Evolutionary conservation across 192 early-diverging fungal species (phyloP), one percentile per base, ranked within the genome.

Genomic region (Podila epigama): DNA sequence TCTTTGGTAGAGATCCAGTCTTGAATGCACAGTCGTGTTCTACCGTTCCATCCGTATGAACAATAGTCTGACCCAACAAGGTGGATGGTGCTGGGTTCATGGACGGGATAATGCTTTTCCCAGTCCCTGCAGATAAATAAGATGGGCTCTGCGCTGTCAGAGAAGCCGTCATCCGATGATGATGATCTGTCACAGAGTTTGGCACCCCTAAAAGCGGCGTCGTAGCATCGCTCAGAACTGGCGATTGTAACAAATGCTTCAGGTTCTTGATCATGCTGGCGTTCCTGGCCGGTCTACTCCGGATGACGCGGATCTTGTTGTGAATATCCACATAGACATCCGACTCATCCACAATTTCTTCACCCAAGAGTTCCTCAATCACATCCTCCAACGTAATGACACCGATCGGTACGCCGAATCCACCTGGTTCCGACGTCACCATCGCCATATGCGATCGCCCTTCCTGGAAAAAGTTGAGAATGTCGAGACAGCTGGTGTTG

Each of bases 301-400:
- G 79, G 18, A 85, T 69, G 15, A 85, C 84, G 29, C 81, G 78
- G 41, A 85, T 85, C 68, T 85, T 85, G 52, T 83, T 83, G 48
- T 75, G 84, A 20, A 83, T 18, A 55, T 65, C 63, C n/a, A 65
- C 63, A 81, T 65, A 65, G 13, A 85, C 87, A 70, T 91, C 91
- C 5, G 91, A 91, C 69, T 93, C 91, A 69, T 93, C 91, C 42
- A 92, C 83, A 60, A 92, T 92, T 59, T 92, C 91, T 66, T 93
- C 92, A 36, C 90, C 88, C 59, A 93, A 89, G n/a, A 93, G 79
- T 79, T 92, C 92, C 77, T 93, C 92, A 57, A 93, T 90, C 13
- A 93, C 90, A 67, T 93, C 91, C 58, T 93, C 91, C 36, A 93
- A 75, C 7, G 91, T 93, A 44, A 93, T 90, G 13, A 91, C 87